Percentiles rank a stretch among this genome's conserved stretches.
phyloP scores from a whole-genome alignment of 2,329 filamentous ascomycete species.

The Colletotrichum siamense region DNA sequence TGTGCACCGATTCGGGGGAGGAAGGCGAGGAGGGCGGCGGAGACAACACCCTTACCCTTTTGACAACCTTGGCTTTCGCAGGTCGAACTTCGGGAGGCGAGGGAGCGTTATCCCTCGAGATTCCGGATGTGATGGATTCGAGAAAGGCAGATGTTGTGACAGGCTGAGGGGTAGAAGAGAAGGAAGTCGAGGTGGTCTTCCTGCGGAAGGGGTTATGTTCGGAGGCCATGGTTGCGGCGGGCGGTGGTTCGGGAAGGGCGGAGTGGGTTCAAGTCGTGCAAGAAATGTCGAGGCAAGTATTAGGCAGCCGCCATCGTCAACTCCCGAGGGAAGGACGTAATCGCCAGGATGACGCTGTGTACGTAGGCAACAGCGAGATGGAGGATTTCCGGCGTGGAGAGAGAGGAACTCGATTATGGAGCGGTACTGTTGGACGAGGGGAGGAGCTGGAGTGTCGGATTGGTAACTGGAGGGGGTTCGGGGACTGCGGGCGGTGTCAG shows the following conservation, averaged over 20 bases:
- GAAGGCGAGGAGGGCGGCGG: slow-evolving; percentile 67
- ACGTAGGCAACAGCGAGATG: background rate
- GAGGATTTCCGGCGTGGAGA: background rate
- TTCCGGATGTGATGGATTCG: slow-evolving; percentile 32
- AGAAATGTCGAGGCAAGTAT: slow-evolving; percentile 1
- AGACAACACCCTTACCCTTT: slow-evolving; percentile 72
- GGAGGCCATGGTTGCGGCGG: slow-evolving; percentile 32
- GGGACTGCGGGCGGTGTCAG: slow-evolving; percentile 15
- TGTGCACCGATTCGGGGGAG: slow-evolving; percentile 41
- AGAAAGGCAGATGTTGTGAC: slow-evolving; percentile 30
- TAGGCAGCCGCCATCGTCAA: slow-evolving; percentile 20
- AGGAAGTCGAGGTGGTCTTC: slow-evolving; percentile 32
- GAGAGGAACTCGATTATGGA: background rate
- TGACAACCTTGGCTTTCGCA: slow-evolving; percentile 58
- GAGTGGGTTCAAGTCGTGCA: background rate
- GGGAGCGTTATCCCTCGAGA: slow-evolving; percentile 26
- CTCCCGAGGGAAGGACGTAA: background rate
- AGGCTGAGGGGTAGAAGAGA: slow-evolving; percentile 24
- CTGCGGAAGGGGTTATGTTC: slow-evolving; percentile 56
- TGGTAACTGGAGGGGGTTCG: slow-evolving; percentile 4
- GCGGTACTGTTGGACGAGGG: background rate
- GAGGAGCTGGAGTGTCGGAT: background rate
- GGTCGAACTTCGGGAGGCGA: slow-evolving; percentile 19
- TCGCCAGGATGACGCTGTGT: background rate
- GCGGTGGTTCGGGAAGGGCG: background rate